Evolutionary conservation across 257 asterid species (phyloP).

Genomic region (Lavandula angustifolia): DNA sequence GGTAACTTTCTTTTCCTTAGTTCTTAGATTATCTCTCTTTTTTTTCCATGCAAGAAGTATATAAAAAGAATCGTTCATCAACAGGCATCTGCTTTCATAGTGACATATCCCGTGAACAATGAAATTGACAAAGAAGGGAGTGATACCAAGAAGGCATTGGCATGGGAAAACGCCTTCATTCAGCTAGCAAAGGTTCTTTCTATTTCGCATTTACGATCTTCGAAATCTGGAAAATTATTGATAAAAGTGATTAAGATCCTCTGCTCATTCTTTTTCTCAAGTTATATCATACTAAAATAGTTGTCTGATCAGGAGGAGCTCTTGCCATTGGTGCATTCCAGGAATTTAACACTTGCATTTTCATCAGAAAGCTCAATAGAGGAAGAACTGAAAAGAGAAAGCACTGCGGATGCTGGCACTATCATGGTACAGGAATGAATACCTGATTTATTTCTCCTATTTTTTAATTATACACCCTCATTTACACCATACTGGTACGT

Average conservation of each 20-base stretch:
- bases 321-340: constrained; percentile 73
- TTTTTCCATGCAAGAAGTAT: constrained; percentile 19
- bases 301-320: constrained; percentile 72
- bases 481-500: neutral
- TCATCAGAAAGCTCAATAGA: constrained; percentile 94
- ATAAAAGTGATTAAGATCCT: neutral
- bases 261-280: too few species aligned
- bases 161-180: constrained; percentile 98
- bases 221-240: neutral
- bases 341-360: constrained; percentile 76
- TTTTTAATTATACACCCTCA: neutral
- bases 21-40: neutral
- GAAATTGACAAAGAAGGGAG: constrained; percentile 78
- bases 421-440: constrained; percentile 59
- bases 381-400: constrained; percentile 97
- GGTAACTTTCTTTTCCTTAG: constrained; percentile 45
- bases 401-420: constrained; percentile 95
- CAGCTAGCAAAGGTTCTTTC: constrained; percentile 80
- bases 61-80: constrained; percentile 28
- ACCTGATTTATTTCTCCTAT: constrained; percentile 22
- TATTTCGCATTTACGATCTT: constrained; percentile 12
- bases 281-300: too few species aligned
- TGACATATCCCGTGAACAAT: constrained; percentile 95
- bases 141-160: constrained; percentile 71
- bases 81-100: constrained; percentile 94